A percentile compares a stretch with the other conserved stretches of the same genome.
Evolutionary conservation across 306 rosid genomes (phyloP).

Genomic region (Citrullus amarus): DNA sequence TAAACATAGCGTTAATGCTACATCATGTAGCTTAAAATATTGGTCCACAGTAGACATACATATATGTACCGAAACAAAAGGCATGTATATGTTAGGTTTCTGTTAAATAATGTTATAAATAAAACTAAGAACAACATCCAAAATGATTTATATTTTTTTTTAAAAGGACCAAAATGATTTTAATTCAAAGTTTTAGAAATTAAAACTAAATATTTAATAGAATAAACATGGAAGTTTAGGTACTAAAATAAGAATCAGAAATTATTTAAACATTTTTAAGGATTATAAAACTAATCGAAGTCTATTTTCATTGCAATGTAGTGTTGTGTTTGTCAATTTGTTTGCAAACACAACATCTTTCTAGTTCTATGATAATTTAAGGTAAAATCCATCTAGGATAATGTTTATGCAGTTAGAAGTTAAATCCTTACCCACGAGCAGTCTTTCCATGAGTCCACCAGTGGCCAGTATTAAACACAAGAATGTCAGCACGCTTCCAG

Average conservation of each 20-base stretch:
- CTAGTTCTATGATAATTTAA: neutral
- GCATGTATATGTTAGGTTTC: neutral
- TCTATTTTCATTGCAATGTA: neutral
- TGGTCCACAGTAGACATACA: neutral
- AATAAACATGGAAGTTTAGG: neutral
- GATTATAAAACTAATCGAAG: neutral
- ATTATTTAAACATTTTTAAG: neutral
- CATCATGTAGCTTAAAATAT: neutral
- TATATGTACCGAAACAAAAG: neutral
- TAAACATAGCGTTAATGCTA: too few relatives aligned
- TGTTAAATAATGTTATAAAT: neutral
- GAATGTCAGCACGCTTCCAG: slow-evolving; percentile 87
- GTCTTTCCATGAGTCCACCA: slow-evolving; percentile 99
- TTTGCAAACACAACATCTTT: neutral
- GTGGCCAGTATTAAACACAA: slow-evolving; percentile 91
- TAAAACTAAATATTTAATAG: neutral
- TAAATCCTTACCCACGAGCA: slow-evolving; percentile 64
- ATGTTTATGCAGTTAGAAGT: neutral
- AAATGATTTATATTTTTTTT: neutral
- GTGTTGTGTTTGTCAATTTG: neutral
- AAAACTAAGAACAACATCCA: neutral
- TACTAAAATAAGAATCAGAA: neutral
- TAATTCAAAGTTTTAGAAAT: neutral
- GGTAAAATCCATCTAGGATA: neutral
- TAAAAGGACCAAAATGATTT: neutral